phyloP scores from a whole-genome alignment of 805 yeast species.

The Teunomyces barrocoloradensis region DNA sequence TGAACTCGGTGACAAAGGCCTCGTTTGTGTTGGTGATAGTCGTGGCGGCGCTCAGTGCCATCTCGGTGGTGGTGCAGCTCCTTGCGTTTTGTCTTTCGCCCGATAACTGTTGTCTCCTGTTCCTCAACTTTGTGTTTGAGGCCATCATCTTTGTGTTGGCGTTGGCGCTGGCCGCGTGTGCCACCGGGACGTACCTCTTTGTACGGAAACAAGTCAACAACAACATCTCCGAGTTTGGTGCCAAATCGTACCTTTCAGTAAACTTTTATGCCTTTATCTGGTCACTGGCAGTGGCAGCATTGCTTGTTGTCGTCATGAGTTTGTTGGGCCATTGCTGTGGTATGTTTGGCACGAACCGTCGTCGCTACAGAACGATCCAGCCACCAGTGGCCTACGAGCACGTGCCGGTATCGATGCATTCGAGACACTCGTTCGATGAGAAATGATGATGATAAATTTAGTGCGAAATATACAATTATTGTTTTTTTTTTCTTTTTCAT shows the following conservation, averaged over 20 bases:
- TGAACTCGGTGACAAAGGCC: conserved; percentile 51
- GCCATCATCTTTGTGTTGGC: conserved; percentile 46
- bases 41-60: conserved; percentile 35
- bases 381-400: conserved; percentile 5
- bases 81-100: conserved; percentile 42
- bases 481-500: background rate
- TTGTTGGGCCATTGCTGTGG: conserved; percentile 44
- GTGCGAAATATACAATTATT: background rate
- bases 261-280: conserved; percentile 60
- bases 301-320: conserved; percentile 24
- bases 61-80: conserved; percentile 47
- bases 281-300: conserved; percentile 53
- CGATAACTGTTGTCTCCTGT: conserved; percentile 44
- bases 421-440: background rate
- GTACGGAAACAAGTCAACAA: conserved; percentile 53
- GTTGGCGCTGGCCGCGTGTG: conserved; percentile 48
- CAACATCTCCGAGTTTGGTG: conserved; percentile 48
- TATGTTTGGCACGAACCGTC: conserved; percentile 31
- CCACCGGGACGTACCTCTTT: conserved; percentile 60
- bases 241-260: conserved; percentile 48
- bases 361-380: conserved; percentile 20
- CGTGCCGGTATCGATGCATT: background rate
- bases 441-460: background rate
- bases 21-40: conserved; percentile 47
- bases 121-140: conserved; percentile 43